Conservation (phyloP, 768 basidiomycete genomes). For the Suillus spraguei region DNA sequence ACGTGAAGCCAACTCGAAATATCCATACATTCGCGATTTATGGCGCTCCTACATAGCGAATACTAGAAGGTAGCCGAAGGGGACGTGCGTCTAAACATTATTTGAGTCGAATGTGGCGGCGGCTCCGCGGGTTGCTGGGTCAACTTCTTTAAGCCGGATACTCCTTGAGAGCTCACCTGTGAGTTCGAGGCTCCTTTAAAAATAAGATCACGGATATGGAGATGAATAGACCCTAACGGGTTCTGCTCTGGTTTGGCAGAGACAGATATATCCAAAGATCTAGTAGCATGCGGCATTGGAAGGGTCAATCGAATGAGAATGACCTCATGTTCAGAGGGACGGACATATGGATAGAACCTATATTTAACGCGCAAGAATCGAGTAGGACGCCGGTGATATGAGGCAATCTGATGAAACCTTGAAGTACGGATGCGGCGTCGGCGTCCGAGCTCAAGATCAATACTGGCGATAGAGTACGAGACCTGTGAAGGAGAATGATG, state of each 20-base stretch:
- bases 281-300: neutral
- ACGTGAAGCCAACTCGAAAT: too few relatives aligned
- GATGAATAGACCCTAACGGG: neutral
- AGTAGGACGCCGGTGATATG: neutral
- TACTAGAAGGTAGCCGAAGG: too few relatives aligned
- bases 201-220: neutral
- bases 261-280: neutral
- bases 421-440: neutral
- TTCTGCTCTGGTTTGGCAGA: too few relatives aligned
- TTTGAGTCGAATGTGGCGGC: neutral
- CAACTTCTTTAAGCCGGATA: neutral
- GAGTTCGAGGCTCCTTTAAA: neutral
- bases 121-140: neutral
- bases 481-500: too few relatives aligned
- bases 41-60: too few relatives aligned
- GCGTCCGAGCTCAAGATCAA: neutral
- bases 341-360: neutral
- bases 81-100: too few relatives aligned
- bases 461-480: too few relatives aligned
- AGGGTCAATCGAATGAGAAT: too few relatives aligned
- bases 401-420: too few relatives aligned
- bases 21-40: neutral
- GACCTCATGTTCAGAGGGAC: too few relatives aligned
- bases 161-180: too few relatives aligned
- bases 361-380: neutral